These are phyloP conservation scores for Agrostemma githago DNA, from an alignment of 148 eudicot species.

Conservation along the genomic window DNA sequence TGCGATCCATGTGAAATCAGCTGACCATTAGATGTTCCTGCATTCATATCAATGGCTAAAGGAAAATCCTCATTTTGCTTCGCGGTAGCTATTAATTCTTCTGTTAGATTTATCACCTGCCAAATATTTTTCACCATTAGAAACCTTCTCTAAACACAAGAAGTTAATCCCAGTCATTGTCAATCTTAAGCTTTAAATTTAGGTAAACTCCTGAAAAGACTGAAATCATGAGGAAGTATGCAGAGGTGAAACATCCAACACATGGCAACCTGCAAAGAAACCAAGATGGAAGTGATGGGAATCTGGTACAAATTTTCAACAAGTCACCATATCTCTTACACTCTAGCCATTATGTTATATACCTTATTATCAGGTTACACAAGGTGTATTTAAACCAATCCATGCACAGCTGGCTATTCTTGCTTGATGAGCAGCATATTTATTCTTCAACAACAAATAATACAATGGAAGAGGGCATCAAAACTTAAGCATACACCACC, in stretches of 20 bases:
- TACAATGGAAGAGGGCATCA: constrained; percentile 18
- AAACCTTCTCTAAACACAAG: constrained; percentile 3
- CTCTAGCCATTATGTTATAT: constrained; percentile 31
- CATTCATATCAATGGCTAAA: constrained; percentile 35
- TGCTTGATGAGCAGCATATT: constrained; percentile 33
- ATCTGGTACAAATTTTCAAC: constrained; percentile 44
- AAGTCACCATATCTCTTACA: constrained; percentile 18
- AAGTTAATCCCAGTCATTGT: constrained; percentile 23
- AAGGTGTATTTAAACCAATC: constrained; percentile 26
- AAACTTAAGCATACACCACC: constrained; percentile 10
- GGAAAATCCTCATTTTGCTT: constrained; percentile 62
- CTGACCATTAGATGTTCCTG: constrained; percentile 42
- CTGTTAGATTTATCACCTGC: constrained; percentile 90
- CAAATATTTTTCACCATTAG: constrained; percentile 18
- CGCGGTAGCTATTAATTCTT: constrained; percentile 88
- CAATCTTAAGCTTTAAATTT: constrained; percentile 46
- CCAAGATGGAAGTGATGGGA: constrained; percentile 82
- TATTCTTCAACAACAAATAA: constrained; percentile 23
- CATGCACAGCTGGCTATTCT: constrained; percentile 33
- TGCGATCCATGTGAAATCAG: constrained; percentile 31
- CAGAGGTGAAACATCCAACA: constrained; percentile 64
- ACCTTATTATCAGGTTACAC: constrained; percentile 39
- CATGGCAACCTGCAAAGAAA: constrained; percentile 93
- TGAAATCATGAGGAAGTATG: constrained; percentile 62
- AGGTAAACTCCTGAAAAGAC: constrained; percentile 66